Evolutionary conservation across 495 filamentous ascomycete species (phyloP), one percentile per base, ranked within the genome.

Genomic region (Penicillium bovifimosum): DNA sequence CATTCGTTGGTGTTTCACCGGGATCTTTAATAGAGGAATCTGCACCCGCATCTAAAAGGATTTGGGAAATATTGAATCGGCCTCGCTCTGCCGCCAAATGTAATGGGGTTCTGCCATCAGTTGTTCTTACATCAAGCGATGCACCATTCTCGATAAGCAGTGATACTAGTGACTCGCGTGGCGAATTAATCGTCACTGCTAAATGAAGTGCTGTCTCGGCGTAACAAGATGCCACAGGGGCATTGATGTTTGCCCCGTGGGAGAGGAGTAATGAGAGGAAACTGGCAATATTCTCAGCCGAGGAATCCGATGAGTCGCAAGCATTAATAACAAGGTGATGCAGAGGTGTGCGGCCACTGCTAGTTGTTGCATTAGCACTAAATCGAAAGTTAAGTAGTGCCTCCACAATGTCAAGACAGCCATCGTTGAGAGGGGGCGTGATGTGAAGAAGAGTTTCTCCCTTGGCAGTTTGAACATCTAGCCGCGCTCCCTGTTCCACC

Each of bases 81-180:
- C 68, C 69, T 18, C 65, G 59, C 24, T 66, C 65, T 9, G 64
- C 68, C 6, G 72, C 70, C 0, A 73, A 43, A 41, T 77, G 74
- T 8, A 77, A 54, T 0, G 74, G 49, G 2, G 71, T 71, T 35
- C 63, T 69, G 0, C 70, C 70, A 2, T 70, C 62, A 0, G 31
- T 36, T 0, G 60, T 69, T 9, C 49, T 60, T 1, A 62, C 45
- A 43, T 73, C 65, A 13, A 71, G 29, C 11, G 63, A 36, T 0
- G 70, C 67, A 1, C 72, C 70, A 1, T 62, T 42, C 8, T 61
- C 43, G 6, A 78, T 47, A 1, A 77, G 60, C 8, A 76, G 57
- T 0, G 14, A 36, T 4, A 69, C 50, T 1, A 66, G 44, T 9
- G 47, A 41, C 0, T 54, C 51, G 0, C 56, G 59, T 11, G 63